A percentile compares a stretch with the other conserved stretches of the same genome.
Evolutionary conservation across 305 asterid genomes (phyloP).

Genomic region (Coffea humblotiana): DNA sequence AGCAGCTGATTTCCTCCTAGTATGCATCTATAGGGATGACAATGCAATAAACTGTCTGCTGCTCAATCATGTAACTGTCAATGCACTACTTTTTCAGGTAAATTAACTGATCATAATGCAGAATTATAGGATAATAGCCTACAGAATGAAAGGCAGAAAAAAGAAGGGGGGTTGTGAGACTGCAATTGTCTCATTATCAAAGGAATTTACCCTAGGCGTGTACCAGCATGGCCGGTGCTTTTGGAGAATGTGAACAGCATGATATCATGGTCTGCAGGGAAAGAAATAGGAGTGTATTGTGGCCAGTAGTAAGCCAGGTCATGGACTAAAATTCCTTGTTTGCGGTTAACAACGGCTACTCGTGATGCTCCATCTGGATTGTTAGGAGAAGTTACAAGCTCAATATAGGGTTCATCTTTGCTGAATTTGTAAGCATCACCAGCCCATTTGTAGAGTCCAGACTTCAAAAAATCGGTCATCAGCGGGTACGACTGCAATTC

Average conservation of each 20-base stretch:
- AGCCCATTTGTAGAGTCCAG: constrained; percentile 82
- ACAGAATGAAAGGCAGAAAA: neutral
- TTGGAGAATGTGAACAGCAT: constrained; percentile 95
- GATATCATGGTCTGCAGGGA: constrained; percentile 72
- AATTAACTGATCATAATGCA: neutral
- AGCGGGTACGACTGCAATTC: constrained; percentile 78
- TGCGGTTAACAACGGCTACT: constrained; percentile 59
- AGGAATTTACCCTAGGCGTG: constrained; percentile 68
- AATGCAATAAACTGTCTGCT: neutral
- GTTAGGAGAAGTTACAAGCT: constrained; percentile 88
- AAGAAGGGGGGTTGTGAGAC: too few species aligned
- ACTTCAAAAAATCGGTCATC: constrained; percentile 76
- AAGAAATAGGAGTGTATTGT: constrained; percentile 73
- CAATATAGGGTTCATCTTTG: constrained; percentile 62
- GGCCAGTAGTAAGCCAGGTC: constrained; percentile 98
- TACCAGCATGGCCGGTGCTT: constrained; percentile 92
- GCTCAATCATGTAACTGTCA: neutral
- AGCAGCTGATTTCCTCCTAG: neutral
- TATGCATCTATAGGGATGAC: neutral
- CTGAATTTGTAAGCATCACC: constrained; percentile 67
- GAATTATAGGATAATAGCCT: neutral
- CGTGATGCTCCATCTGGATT: constrained; percentile 87
- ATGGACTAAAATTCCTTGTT: constrained; percentile 56
- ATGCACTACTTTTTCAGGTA: neutral
- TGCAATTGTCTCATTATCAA: too few species aligned